Evolutionary conservation across 1,284 basidiomycete species (phyloP).

Genomic region (Schizophyllum commune): DNA sequence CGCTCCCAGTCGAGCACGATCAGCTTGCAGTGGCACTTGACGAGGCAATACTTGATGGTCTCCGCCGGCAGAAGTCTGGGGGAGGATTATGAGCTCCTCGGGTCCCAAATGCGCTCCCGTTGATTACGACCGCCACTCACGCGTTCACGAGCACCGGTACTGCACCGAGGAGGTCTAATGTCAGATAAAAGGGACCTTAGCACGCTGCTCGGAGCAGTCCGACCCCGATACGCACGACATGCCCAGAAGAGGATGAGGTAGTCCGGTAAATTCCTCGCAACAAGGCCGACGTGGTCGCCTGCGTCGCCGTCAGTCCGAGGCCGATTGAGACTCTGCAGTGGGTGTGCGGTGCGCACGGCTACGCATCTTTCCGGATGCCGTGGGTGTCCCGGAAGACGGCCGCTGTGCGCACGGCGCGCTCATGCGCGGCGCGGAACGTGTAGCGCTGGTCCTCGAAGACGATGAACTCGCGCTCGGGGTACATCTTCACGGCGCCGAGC

Average conservation of each 20-base stretch:
- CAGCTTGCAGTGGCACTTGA: slow-evolving; percentile 40
- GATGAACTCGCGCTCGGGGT: slow-evolving; percentile 38
- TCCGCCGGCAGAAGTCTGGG: slow-evolving; percentile 40
- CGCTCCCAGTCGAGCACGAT: slow-evolving; percentile 51
- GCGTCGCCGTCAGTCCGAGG: slow-evolving; percentile 11
- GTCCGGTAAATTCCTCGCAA: slow-evolving; percentile 51
- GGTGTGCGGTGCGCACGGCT: too few relatives aligned
- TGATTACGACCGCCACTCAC: slow-evolving; percentile 21
- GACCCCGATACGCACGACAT: too few relatives aligned
- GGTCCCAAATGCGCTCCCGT: neutral
- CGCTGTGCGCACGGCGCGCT: slow-evolving; percentile 36
- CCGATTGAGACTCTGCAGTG: neutral
- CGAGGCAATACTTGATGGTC: slow-evolving; percentile 43
- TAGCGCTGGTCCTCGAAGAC: slow-evolving; percentile 45
- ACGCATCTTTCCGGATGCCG: slow-evolving; percentile 44
- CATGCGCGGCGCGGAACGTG: slow-evolving; percentile 2
- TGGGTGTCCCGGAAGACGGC: slow-evolving; percentile 41
- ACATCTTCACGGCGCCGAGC: slow-evolving; percentile 32
- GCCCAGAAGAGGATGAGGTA: slow-evolving; percentile 51
- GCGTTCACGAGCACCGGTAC: slow-evolving; percentile 48
- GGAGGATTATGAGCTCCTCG: neutral
- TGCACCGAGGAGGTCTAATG: slow-evolving; percentile 39
- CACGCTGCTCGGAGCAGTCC: too few relatives aligned
- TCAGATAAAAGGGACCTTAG: too few relatives aligned
- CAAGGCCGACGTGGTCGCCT: slow-evolving; percentile 52